phyloP scores from a whole-genome alignment of 2,329 filamentous ascomycete species.

The Ceratocystis lukuohia region DNA sequence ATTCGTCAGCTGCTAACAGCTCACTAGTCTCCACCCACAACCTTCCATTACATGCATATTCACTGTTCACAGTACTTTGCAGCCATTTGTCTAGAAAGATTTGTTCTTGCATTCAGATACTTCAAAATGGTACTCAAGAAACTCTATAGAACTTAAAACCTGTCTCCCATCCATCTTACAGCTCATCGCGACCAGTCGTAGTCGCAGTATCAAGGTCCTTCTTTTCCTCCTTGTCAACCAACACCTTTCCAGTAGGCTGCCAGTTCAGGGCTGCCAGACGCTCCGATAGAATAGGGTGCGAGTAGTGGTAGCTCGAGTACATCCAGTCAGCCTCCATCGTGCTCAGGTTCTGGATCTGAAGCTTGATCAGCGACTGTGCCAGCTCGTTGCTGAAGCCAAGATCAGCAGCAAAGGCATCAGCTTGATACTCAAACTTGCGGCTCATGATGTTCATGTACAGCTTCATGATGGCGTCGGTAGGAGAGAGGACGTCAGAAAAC shows the following conservation, averaged over 20 bases:
- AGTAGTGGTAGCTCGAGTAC: slow-evolving; percentile 98
- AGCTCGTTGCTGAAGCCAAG: slow-evolving; percentile 77
- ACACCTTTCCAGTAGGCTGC: slow-evolving; percentile 47
- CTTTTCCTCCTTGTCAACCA: slow-evolving; percentile 26
- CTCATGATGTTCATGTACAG: slow-evolving; percentile 92
- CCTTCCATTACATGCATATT: neutral
- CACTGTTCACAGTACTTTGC: neutral
- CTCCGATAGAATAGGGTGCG: slow-evolving; percentile 90
- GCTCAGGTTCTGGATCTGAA: slow-evolving; percentile 95
- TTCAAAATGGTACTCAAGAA: neutral
- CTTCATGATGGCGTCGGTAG: slow-evolving; percentile 90
- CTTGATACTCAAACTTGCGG: slow-evolving; percentile 90
- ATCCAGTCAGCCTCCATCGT: slow-evolving; percentile 98
- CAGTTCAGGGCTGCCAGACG: slow-evolving; percentile 82
- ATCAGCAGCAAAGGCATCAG: slow-evolving; percentile 73
- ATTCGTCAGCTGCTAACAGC: neutral
- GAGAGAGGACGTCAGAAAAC: slow-evolving; percentile 90
- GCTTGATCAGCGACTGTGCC: slow-evolving; percentile 80
- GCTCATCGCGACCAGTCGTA: slow-evolving; percentile 59
- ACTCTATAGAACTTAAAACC: neutral
- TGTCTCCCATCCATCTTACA: slow-evolving; percentile 35
- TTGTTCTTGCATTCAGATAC: neutral
- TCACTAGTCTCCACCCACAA: neutral
- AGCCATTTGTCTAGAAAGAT: neutral
- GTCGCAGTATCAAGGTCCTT: slow-evolving; percentile 39